These are phyloP conservation scores for Scheffersomyces stipitis DNA, from an alignment of 805 yeast species.

Conservation along the genomic window DNA sequence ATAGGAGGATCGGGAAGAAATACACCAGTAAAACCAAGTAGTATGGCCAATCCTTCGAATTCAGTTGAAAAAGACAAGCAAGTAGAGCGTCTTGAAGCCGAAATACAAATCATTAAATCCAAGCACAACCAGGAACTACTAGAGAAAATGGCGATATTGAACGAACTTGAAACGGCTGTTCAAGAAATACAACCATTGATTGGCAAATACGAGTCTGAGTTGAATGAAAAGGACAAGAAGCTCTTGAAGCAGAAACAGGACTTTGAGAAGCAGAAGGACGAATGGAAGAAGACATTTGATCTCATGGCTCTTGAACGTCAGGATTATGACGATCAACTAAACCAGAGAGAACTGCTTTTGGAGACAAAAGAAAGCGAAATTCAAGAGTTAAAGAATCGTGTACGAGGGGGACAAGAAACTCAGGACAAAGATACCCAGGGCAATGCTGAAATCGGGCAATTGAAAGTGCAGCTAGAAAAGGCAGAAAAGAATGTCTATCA, in stretches of 20 bases:
- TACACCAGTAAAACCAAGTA: too few relatives aligned
- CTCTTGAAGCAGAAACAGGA: slow-evolving; percentile 46
- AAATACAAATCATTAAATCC: slow-evolving; percentile 1
- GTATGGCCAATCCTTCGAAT: too few relatives aligned
- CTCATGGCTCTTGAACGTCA: slow-evolving; percentile 53
- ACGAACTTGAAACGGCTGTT: slow-evolving; percentile 49
- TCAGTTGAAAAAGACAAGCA: too few relatives aligned
- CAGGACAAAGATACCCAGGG: background rate
- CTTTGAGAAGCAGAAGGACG: slow-evolving; percentile 55
- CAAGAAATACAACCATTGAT: slow-evolving; percentile 48
- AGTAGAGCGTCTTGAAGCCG: background rate
- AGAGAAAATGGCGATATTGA: slow-evolving; percentile 45
- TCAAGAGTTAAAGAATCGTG: background rate
- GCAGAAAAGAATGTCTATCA: too few relatives aligned
- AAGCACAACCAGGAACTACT: slow-evolving; percentile 25
- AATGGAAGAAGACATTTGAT: slow-evolving; percentile 58
- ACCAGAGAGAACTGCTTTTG: background rate
- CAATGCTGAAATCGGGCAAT: background rate
- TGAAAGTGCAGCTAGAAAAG: too few relatives aligned
- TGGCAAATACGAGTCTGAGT: slow-evolving; percentile 45
- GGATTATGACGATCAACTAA: slow-evolving; percentile 42
- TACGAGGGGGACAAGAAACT: too few relatives aligned
- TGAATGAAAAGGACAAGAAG: slow-evolving; percentile 46
- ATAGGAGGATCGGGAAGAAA: too few relatives aligned
- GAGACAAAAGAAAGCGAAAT: background rate